Percentiles rank a stretch among this genome's conserved stretches.
phyloP scores from a whole-genome alignment of 257 asterid genomes.

The Solanum sejunctum region DNA sequence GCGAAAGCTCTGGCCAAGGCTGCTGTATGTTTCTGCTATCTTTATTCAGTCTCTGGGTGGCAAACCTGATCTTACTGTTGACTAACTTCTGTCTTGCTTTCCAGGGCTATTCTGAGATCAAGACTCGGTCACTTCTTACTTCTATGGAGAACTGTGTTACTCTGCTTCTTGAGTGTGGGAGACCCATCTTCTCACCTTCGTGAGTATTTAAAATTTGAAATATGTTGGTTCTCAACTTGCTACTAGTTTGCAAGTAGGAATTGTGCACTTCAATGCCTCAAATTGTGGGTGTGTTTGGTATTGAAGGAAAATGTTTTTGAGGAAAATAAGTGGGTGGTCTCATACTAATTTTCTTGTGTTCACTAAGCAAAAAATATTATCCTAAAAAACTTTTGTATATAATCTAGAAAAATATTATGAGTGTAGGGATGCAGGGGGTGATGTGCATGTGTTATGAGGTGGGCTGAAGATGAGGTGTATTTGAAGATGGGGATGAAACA shows the following conservation, averaged over 20 bases:
- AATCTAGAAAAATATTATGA: background rate
- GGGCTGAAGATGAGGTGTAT: background rate
- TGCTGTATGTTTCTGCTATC: conserved; percentile 46
- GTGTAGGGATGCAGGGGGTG: background rate
- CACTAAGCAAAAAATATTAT: background rate
- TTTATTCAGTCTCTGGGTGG: background rate
- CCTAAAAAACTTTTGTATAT: background rate
- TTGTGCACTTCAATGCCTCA: background rate
- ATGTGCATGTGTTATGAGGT: background rate
- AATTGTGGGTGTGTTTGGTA: background rate
- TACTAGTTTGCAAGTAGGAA: background rate
- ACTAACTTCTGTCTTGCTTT: background rate
- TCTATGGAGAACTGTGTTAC: conserved; percentile 89
- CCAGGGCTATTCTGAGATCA: conserved; percentile 88
- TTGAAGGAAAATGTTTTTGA: background rate
- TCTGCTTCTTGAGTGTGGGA: conserved; percentile 61
- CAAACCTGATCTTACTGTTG: background rate
- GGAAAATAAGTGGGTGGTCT: background rate
- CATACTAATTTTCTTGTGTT: background rate
- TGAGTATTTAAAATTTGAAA: conserved; percentile 19
- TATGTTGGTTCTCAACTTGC: background rate
- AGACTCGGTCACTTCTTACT: conserved; percentile 73
- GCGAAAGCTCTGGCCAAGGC: conserved; percentile 96
- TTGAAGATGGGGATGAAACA: background rate
- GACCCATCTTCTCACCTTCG: conserved; percentile 67